These are phyloP conservation scores for Fragaria nilgerrensis DNA, from an alignment of 306 rosid species.

Conservation along the genomic window DNA sequence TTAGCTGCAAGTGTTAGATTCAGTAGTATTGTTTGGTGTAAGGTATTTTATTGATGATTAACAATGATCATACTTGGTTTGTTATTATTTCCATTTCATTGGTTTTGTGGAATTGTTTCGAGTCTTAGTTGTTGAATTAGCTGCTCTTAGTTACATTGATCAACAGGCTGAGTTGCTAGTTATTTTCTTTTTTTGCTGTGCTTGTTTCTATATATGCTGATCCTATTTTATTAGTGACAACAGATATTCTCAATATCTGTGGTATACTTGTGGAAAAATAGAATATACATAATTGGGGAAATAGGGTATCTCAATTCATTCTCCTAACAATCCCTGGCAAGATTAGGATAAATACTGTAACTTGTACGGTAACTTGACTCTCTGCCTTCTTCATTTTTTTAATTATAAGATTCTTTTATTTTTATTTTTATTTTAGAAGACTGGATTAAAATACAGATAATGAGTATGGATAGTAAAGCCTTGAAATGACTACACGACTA, in stretches of 20 bases:
- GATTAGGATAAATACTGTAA: no score
- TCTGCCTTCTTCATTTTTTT: neutral
- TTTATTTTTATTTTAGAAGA: neutral
- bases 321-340: neutral
- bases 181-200: neutral
- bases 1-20: no score
- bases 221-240: no score
- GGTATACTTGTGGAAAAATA: no score
- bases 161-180: neutral
- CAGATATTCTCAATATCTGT: no score
- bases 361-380: no score
- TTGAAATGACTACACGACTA: neutral
- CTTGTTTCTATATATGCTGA: no score
- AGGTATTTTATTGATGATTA: neutral
- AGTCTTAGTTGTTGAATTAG: slow-evolving; percentile 5
- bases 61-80: neutral
- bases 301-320: neutral
- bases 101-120: neutral
- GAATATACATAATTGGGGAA: neutral
- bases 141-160: slow-evolving; percentile 17
- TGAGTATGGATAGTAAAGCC: neutral
- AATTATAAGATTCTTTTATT: neutral
- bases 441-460: neutral
- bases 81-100: neutral
- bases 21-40: slow-evolving; percentile 2